Evolutionary conservation across 208 protist genomes (phyloP).

Genomic region (Tetramitus jugosus): DNA sequence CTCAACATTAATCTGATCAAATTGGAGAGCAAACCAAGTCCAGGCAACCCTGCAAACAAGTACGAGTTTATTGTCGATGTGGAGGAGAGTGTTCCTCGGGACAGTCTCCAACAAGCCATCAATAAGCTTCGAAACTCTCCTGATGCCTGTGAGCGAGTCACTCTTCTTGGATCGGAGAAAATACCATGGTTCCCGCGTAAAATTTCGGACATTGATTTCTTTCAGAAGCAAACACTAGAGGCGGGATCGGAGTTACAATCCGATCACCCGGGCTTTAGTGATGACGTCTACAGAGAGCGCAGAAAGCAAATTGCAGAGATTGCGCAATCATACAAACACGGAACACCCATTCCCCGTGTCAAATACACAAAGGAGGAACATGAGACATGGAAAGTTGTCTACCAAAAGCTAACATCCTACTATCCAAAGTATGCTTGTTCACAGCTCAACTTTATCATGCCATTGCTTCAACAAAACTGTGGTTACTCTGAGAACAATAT

Average conservation of each 20-base stretch:
- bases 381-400: slow-evolving; percentile 69
- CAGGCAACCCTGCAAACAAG: neutral
- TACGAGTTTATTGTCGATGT: slow-evolving; percentile 20
- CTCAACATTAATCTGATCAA: neutral
- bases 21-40: neutral
- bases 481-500: slow-evolving; percentile 71
- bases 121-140: no score
- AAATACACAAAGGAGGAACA: slow-evolving; percentile 83
- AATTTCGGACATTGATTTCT: slow-evolving; percentile 64
- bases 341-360: slow-evolving; percentile 57
- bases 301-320: slow-evolving; percentile 58
- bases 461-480: slow-evolving; percentile 77
- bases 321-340: slow-evolving; percentile 64
- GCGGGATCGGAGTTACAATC: slow-evolving; percentile 69
- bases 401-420: slow-evolving; percentile 63
- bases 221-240: slow-evolving; percentile 45
- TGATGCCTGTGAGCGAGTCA: no score
- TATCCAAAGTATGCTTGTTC: slow-evolving; percentile 82
- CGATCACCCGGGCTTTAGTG: slow-evolving; percentile 87
- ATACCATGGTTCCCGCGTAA: slow-evolving; percentile 45
- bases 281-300: slow-evolving; percentile 75
- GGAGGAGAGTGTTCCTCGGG: neutral
- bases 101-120: neutral
- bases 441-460: slow-evolving; percentile 80
- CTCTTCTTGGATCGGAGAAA: neutral